Evolutionary conservation across 2,329 filamentous ascomycete species (phyloP), one percentile per base, ranked within the genome.

Genomic region (Xylaria multiplex): DNA sequence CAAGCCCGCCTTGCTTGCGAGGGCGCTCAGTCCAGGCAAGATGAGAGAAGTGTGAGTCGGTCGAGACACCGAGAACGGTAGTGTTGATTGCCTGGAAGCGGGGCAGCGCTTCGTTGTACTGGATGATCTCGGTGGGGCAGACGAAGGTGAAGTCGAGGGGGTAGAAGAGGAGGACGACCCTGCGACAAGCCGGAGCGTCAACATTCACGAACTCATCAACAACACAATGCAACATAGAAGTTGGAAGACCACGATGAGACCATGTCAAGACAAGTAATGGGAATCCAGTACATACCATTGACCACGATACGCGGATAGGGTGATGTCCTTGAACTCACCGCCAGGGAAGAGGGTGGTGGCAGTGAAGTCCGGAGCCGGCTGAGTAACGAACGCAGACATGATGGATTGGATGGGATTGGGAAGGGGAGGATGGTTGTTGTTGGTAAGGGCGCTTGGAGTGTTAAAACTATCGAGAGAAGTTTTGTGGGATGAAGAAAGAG

Each of bases 131-230:
- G 75, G 86, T 88, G 32, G 86, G 86, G 81, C 88, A 90, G 75
- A 90, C 87, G 71, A 90, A 90, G 71, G 87, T 89, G 83, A 88
- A 90, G 73, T 89, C 88, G 80, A 89, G 87, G 64, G 88, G 88
- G 77, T 90, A 87, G 82, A 90, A 90, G 70, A 87, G 84, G 40
- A 90, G 86, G 72, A 90, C 81, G 65, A 90, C 84, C 88, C 88
- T 82, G 30, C 32, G 35, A 53, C 6, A 24, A n/a, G 30, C 37
- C 24, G 7, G 37, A 27, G 22, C 27, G 46, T 58, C 46, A 68
- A 55, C 16, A 40, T 63, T 45, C 14, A 43, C 22, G 8, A 7
- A n/a, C 3, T 22, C 30, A 16, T 43, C 22, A 1, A 14, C 16
- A 6, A 6, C 19, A 19, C 16, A 9, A 4, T 6, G 5, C 46